These are phyloP conservation scores for Cytospora piceicola DNA, from an alignment of 2,329 filamentous ascomycete species.

Conservation along the genomic window DNA sequence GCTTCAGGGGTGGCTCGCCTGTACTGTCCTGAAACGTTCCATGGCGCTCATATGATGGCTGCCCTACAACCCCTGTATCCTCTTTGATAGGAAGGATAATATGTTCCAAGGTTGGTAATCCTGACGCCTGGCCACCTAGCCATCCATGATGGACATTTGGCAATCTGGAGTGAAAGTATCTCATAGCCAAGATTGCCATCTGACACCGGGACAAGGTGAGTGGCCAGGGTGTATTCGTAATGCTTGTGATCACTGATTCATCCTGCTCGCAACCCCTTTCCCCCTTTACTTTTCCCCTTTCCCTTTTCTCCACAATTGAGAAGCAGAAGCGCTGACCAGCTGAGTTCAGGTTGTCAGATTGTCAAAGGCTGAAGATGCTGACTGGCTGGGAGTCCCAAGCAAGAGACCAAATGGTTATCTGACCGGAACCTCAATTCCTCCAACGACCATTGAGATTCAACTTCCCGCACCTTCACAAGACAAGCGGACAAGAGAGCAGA, in stretches of 20 bases:
- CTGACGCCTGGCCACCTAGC: background rate
- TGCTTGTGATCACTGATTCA: background rate
- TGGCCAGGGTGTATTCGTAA: background rate
- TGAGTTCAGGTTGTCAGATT: background rate
- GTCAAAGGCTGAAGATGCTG: background rate
- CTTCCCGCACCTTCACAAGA: background rate
- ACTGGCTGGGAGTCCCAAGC: background rate
- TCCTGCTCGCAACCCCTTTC: background rate
- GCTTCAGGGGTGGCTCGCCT: background rate
- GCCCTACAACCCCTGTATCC: background rate
- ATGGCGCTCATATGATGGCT: background rate
- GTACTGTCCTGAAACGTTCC: background rate
- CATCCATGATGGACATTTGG: background rate
- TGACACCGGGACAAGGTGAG: background rate
- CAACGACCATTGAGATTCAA: constrained; percentile 22
- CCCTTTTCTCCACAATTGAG: background rate
- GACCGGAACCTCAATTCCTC: constrained; percentile 15
- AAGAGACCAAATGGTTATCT: constrained; percentile 7
- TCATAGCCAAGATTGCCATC: background rate
- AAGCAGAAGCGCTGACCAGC: background rate
- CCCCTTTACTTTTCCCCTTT: background rate
- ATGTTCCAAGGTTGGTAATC: background rate
- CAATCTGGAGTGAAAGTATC: background rate
- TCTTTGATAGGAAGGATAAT: background rate
- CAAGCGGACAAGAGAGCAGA: constrained; percentile 16